A percentile compares a stretch with the other conserved stretches of the same genome.
These are phyloP conservation scores for Aplosporella prunicola DNA, from an alignment of 2,329 filamentous ascomycete genomes.

Conservation along the genomic window DNA sequence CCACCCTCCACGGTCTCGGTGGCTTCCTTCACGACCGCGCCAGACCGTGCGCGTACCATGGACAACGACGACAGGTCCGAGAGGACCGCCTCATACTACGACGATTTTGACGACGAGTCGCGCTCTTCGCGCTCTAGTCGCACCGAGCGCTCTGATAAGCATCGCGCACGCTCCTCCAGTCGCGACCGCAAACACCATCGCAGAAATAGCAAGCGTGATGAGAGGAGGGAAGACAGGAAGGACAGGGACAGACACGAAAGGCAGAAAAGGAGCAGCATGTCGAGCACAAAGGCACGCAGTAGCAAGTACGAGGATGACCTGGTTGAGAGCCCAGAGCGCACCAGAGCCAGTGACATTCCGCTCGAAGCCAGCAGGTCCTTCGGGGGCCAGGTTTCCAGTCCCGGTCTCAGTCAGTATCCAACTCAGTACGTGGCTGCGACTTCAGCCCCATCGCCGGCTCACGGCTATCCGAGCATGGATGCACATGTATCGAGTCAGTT, in stretches of 20 bases:
- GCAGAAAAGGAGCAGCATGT: too few relatives aligned
- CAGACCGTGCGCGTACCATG: neutral
- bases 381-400: conserved; percentile 22
- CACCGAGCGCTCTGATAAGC: conserved; percentile 6
- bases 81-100: conserved; percentile 1
- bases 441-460: conserved; percentile 23
- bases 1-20: conserved; percentile 5
- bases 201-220: conserved; percentile 24
- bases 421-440: conserved; percentile 24
- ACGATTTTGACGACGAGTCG: conserved; percentile 10
- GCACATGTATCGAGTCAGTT: conserved; percentile 48
- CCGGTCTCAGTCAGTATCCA: conserved; percentile 27
- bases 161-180: conserved; percentile 22
- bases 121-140: too few relatives aligned
- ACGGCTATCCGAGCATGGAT: conserved; percentile 4
- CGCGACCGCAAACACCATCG: conserved; percentile 22
- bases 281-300: conserved; percentile 22
- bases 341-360: conserved; percentile 18
- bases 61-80: conserved; percentile 10
- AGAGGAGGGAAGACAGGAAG: conserved; percentile 21
- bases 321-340: conserved; percentile 20
- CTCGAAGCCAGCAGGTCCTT: conserved; percentile 18
- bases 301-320: conserved; percentile 12
- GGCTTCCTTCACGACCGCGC: conserved; percentile 9
- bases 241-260: conserved; percentile 20